Evolutionary conservation across 768 basidiomycete species (phyloP).

Genomic region (Psilocybe cubensis): DNA sequence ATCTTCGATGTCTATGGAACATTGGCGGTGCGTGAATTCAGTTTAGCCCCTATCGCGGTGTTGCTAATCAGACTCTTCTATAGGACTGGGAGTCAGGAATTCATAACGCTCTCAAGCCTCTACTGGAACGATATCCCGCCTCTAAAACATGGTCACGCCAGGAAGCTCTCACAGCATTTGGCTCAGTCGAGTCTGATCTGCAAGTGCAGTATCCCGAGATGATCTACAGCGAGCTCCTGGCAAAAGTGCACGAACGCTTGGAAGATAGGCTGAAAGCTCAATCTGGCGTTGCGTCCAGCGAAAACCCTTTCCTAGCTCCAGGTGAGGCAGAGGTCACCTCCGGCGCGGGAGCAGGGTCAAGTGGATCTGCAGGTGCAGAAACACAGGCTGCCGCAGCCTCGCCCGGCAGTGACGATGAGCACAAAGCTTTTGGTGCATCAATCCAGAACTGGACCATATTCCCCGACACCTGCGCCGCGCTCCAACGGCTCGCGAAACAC

Average conservation of each 20-base stretch:
- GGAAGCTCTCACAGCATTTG: constrained; percentile 56
- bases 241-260: constrained; percentile 44
- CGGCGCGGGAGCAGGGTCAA: constrained; percentile 12
- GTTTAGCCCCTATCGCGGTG: neutral
- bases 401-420: constrained; percentile 24
- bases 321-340: constrained; percentile 7
- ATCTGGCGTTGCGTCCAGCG: constrained; percentile 19
- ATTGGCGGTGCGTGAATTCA: constrained; percentile 47
- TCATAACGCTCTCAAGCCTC: constrained; percentile 53
- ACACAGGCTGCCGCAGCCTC: constrained; percentile 6
- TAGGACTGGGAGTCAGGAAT: constrained; percentile 81
- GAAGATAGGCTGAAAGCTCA: constrained; percentile 38
- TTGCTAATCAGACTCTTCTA: too few species aligned
- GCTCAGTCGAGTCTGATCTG: constrained; percentile 56
- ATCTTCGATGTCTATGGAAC: constrained; percentile 83
- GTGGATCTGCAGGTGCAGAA: constrained; percentile 18
- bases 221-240: constrained; percentile 65
- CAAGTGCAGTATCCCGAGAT: constrained; percentile 60
- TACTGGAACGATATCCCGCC: constrained; percentile 46
- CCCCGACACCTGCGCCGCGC: constrained; percentile 64
- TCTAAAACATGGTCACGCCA: constrained; percentile 49
- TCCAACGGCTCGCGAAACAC: constrained; percentile 58
- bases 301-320: neutral
- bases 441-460: constrained; percentile 68
- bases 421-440: constrained; percentile 60